Base-by-base conservation (phyloP, 352 stramenopile genomes). In the Phytophthora tentaculata region DNA sequence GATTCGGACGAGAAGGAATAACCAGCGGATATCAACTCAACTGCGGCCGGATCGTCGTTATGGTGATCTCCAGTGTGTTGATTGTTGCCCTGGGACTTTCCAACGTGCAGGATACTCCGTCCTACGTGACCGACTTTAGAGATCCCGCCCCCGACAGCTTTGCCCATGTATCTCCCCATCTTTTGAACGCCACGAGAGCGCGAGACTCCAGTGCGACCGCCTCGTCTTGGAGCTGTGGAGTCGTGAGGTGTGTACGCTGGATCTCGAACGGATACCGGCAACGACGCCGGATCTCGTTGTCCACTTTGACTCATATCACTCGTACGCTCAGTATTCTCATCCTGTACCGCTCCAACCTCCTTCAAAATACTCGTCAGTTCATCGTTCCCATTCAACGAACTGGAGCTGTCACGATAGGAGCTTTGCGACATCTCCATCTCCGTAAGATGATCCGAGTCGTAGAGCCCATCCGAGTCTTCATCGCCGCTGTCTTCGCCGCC, bases 1-100 rank as follows among this genome's bases (percentile, higher is more conserved):
- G 79, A 91, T 57, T 94, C 86, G 1, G 83, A 92, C 32, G 83
- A 94, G 58, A 94, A 94, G 7, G 67, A 76, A 41, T 88, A 90
- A 0, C 84, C 82, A 3, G 79, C 73, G 5, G 66, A 73, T 5
- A 89, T 26, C 13, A 89, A 41, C n/a, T 77, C 76, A 0, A 69
- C 57, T 28, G 77, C 56, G 12, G 61, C 66, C 22, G 68, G 58
- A 28, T 87, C 81, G 9, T 56, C 56, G 13, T 77, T 72, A 8
- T 55, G 57, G 19, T 72, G 45, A 29, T 56, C 50, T 23, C 26
- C 47, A 51, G 39, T 24, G 43, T 68, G 61, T 13, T 73, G 68
- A 23, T 53, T 71, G 19, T 64, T 26, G 2, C 61, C 55, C 32
- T 85, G 68, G 0, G 73, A 84, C 52, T 92, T 94, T 6, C 84